Conservation (phyloP, 78 protist genomes). For the Polysphondylium violaceum region DNA sequence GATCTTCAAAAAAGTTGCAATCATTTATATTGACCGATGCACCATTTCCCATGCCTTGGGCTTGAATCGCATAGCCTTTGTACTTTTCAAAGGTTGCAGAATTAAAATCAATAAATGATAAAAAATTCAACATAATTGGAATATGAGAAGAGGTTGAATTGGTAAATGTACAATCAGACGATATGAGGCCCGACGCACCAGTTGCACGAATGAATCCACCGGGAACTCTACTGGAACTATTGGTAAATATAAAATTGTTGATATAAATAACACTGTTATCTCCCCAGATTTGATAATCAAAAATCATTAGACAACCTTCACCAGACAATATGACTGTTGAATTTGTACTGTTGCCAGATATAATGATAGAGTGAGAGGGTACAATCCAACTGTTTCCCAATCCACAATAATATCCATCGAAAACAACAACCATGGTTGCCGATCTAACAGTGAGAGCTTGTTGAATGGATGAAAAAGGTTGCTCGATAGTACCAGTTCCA, state of each 20-base stretch:
- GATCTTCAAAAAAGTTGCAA: not conserved
- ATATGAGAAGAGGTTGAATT: not conserved
- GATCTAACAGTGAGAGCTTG: not conserved
- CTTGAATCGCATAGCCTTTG: not conserved
- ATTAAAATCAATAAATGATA: not conserved
- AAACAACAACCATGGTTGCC: not conserved
- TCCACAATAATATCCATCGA: conserved; percentile 53
- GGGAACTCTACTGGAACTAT: not conserved
- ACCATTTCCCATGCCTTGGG: not conserved
- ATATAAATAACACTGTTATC: not conserved
- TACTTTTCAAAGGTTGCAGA: not conserved
- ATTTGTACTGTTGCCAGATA: not conserved
- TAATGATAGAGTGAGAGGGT: not conserved
- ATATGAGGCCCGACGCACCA: not conserved
- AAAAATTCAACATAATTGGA: not conserved
- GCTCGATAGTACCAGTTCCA: conserved; percentile 5
- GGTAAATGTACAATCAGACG: not conserved
- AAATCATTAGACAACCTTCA: not conserved
- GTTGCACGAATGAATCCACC: not conserved
- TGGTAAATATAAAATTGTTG: too few relatives aligned
- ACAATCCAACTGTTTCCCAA: conserved; percentile 40
- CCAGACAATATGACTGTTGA: not conserved
- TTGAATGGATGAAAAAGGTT: conserved; percentile 51
- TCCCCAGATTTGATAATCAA: not conserved
- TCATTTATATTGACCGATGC: not conserved